These are phyloP conservation scores for Clarkia xantiana DNA, from an alignment of 345 rosid genomes.

Conservation along the genomic window DNA sequence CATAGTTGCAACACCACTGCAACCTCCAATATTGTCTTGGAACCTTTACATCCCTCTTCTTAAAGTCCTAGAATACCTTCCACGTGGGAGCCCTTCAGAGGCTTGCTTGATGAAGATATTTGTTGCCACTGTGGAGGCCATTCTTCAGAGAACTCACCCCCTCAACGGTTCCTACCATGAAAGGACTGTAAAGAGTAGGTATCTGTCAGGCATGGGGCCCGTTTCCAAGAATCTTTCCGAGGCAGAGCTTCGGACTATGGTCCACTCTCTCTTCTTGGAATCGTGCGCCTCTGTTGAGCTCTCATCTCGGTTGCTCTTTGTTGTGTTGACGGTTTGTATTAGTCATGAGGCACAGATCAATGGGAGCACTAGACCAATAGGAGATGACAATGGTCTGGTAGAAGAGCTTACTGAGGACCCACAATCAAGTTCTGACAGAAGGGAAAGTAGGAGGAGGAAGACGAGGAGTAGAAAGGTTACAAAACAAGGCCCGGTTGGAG, in stretches of 20 bases:
- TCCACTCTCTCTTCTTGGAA: slow-evolving; percentile 85
- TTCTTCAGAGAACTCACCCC: slow-evolving; percentile 80
- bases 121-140: slow-evolving; percentile 90
- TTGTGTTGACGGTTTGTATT: slow-evolving; percentile 89
- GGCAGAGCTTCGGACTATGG: slow-evolving; percentile 96
- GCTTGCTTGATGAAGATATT: slow-evolving; percentile 96
- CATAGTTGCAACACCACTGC: slow-evolving; percentile 82
- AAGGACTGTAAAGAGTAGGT: too few species aligned
- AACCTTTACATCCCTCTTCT: slow-evolving; percentile 91
- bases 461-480: slow-evolving; percentile 34
- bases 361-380: slow-evolving; percentile 57
- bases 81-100: slow-evolving; percentile 95
- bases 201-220: slow-evolving; percentile 32
- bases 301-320: slow-evolving; percentile 86
- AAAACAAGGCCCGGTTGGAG: slow-evolving; percentile 89
- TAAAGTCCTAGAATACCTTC: slow-evolving; percentile 94
- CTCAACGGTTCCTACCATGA: slow-evolving; percentile 25
- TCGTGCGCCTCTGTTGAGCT: slow-evolving; percentile 84
- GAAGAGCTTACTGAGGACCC: slow-evolving; percentile 28
- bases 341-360: slow-evolving; percentile 87
- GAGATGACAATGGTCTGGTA: slow-evolving; percentile 28
- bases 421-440: background rate
- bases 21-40: slow-evolving; percentile 88
- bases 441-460: slow-evolving; percentile 20
- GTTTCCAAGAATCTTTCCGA: slow-evolving; percentile 79